Conservation (phyloP, 73 alveolate species). For the Durusdinium trenchii region DNA sequence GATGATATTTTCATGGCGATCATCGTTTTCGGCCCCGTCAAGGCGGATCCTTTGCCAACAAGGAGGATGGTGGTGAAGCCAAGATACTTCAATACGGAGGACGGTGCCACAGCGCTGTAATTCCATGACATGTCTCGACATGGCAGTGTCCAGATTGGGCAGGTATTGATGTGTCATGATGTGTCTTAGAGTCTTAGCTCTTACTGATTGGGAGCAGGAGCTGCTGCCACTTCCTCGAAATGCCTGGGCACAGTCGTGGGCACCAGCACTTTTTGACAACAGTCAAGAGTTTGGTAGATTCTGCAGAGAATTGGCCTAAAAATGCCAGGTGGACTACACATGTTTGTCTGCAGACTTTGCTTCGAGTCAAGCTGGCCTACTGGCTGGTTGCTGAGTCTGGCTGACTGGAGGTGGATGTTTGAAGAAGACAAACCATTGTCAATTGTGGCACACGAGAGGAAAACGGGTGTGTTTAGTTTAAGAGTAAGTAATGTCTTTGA, state of each 20-base stretch:
- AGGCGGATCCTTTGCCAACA: conserved; percentile 84
- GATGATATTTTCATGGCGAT: neutral
- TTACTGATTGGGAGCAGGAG: neutral
- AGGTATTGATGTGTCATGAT: neutral
- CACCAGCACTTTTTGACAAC: neutral
- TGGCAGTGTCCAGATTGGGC: neutral
- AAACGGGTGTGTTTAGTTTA: neutral
- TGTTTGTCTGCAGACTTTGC: conserved; percentile 79
- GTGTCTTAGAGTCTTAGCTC: no score
- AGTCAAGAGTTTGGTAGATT: neutral
- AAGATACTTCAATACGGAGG: conserved; percentile 72
- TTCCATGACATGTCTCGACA: neutral
- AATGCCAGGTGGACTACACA: conserved; percentile 63
- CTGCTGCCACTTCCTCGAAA: conserved; percentile 15
- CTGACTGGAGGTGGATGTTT: neutral
- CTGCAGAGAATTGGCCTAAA: neutral
- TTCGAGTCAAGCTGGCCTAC: conserved; percentile 52
- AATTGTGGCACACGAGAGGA: neutral
- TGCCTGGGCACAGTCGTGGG: conserved; percentile 78
- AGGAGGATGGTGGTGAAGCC: conserved; percentile 86
- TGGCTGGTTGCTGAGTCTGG: conserved; percentile 8
- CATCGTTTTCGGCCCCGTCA: neutral
- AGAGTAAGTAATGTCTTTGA: neutral
- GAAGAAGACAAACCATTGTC: neutral
- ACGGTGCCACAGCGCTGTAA: neutral